Evolutionary conservation across 2,329 filamentous ascomycete genomes (phyloP), one percentile per base, ranked within the genome.

Genomic region (Corniculantispora saksenae): DNA sequence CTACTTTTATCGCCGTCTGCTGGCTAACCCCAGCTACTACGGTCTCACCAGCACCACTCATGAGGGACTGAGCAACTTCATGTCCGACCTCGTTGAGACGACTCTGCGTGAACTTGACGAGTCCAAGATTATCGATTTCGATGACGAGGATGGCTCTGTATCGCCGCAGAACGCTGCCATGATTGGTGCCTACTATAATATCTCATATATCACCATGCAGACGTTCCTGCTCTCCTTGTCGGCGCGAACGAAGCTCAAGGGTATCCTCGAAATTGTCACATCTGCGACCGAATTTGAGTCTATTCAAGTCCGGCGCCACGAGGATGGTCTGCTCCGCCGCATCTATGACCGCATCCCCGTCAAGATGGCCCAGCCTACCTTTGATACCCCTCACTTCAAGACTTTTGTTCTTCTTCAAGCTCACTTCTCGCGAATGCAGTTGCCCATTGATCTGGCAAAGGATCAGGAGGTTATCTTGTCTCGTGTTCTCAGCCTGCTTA

Each of bases 151-250:
- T 74, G 94, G 97, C 72, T 89, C 89, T 1, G 90, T 98, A 53
- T 86, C 91, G 21, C 94, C 95, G 17, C 87, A 97, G 72, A 98
- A 99, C 77, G 91, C 94, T 2, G 95, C 95, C 70, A 97, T 97
- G 92, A 98, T 99, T 74, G 93, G 92, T 12, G 93, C 95, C 1
- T 98, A 99, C 83, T 99, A 99, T 85, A 98, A 97, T 79, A 97
- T 99, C 74, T 97, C 94, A 7, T 98, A 97, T 80, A 92, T 97
- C 77, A 99, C 95, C 3, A 99, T 99, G 94, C 94, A 99, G 80
- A 99, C 95, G 0, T 94, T 99, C 84, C 83, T 99, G 60, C 84
- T 99, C 64, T 99, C 95, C 17, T 85, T 99, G 55, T 94, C 88
- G 63, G 89, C 89, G 50, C 90, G 90, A 70, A 98, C 94, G 4